Conservation (phyloP, 768 basidiomycete genomes). For the Lactarius hengduanensis region DNA sequence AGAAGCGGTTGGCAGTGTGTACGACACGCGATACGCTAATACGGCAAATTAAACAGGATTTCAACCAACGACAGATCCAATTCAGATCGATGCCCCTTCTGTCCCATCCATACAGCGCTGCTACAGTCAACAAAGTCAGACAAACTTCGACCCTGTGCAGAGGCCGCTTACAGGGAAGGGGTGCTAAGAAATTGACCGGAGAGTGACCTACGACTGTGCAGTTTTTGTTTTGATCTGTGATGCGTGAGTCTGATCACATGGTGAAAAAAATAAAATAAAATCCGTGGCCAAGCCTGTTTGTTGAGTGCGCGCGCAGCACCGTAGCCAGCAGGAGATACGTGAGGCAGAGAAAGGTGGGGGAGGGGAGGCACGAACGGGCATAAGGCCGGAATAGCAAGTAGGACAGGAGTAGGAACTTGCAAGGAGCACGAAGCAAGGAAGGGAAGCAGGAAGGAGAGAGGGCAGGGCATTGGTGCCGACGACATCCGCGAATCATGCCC, state of each 20-base stretch:
- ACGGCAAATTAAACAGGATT: neutral
- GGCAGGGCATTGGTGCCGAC: constrained; percentile 5
- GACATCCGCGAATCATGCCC: neutral
- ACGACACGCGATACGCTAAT: neutral
- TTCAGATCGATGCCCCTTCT: neutral
- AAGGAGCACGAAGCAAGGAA: neutral
- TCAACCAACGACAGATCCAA: neutral
- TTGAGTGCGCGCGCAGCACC: constrained; percentile 10
- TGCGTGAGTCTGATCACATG: too few species aligned
- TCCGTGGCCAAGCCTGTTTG: neutral
- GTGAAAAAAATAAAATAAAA: neutral
- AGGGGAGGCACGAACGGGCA: constrained; percentile 11
- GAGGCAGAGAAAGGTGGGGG: constrained; percentile 15
- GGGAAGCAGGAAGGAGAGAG: neutral
- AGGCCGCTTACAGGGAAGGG: neutral
- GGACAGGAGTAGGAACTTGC: neutral
- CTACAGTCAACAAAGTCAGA: too few species aligned
- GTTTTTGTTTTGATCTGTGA: too few species aligned
- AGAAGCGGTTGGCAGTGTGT: neutral
- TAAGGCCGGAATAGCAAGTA: constrained; percentile 8
- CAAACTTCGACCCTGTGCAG: neutral
- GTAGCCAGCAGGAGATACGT: constrained; percentile 20
- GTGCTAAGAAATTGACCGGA: neutral
- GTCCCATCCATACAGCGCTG: too few species aligned
- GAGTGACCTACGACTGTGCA: neutral